Percentiles rank a stretch among this genome's conserved stretches.
phyloP scores from a whole-genome alignment of 2,329 filamentous ascomycete genomes.

The Dothiorella sarmentorum region DNA sequence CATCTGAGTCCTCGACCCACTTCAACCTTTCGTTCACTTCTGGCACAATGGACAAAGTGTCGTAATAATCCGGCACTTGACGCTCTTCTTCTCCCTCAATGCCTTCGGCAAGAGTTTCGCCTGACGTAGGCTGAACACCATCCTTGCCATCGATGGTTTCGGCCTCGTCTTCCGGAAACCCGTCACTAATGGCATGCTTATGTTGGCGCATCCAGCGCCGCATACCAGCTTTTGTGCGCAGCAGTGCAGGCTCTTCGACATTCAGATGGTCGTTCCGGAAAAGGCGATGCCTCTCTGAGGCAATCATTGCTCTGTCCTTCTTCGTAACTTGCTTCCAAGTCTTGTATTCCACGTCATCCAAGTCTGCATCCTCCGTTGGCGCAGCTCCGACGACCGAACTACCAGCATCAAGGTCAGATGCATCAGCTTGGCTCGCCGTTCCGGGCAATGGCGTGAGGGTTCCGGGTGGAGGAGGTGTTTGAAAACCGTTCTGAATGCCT shows the following conservation, averaged over 20 bases:
- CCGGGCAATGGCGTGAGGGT: slow-evolving; percentile 69
- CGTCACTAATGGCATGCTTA: slow-evolving; percentile 55
- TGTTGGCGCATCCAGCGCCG: slow-evolving; percentile 79
- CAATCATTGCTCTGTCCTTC: slow-evolving; percentile 82
- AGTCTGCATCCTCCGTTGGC: slow-evolving; percentile 71
- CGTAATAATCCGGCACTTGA: slow-evolving; percentile 91
- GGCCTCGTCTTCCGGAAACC: slow-evolving; percentile 46
- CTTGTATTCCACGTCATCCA: slow-evolving; percentile 89
- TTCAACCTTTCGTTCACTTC: slow-evolving; percentile 74
- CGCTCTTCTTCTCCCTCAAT: slow-evolving; percentile 78
- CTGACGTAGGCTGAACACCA: slow-evolving; percentile 47
- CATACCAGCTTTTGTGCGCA: slow-evolving; percentile 85
- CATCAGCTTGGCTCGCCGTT: slow-evolving; percentile 69
- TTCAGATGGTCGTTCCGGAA: slow-evolving; percentile 85
- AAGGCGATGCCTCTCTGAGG: slow-evolving; percentile 79
- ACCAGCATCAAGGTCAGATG: slow-evolving; percentile 73
- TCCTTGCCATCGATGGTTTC: slow-evolving; percentile 46
- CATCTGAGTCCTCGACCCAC: slow-evolving; percentile 88
- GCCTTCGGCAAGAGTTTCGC: slow-evolving; percentile 87
- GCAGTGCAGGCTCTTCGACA: slow-evolving; percentile 77
- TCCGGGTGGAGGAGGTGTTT: slow-evolving; percentile 74
- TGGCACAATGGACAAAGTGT: slow-evolving; percentile 78
- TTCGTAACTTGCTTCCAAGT: slow-evolving; percentile 99
- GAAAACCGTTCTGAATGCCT: slow-evolving; percentile 76
- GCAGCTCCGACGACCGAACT: slow-evolving; percentile 63